A percentile compares a stretch with the other conserved stretches of the same genome.
Evolutionary conservation across 176 grass and related monocot species (phyloP).

Genomic region (Oryza australiensis): DNA sequence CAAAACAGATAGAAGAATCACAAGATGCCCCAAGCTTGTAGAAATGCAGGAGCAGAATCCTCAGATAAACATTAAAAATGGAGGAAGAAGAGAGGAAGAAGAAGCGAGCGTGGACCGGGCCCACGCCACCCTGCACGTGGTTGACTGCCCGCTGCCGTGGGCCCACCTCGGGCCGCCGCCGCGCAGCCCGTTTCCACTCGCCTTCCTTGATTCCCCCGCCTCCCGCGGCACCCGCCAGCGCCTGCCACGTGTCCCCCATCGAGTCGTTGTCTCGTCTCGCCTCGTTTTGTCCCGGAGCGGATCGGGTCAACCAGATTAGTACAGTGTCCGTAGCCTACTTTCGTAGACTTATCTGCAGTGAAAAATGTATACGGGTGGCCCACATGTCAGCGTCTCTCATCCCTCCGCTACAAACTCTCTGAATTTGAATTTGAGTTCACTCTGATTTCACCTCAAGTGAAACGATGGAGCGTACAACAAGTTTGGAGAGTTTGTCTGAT

Average conservation of each 20-base stretch:
- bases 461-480: background rate
- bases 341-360: background rate
- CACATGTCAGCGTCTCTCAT: background rate
- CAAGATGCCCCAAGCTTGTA: too few species aligned
- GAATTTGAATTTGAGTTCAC: background rate
- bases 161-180: slow-evolving; percentile 17
- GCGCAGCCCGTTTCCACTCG: slow-evolving; percentile 40
- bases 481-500: background rate
- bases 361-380: background rate
- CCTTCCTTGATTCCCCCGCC: slow-evolving; percentile 9
- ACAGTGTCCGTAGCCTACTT: background rate
- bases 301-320: background rate
- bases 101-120: background rate
- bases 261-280: background rate
- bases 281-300: background rate
- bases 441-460: background rate
- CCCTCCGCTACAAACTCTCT: background rate
- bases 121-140: background rate
- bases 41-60: too few species aligned
- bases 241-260: background rate
- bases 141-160: background rate
- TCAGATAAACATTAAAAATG: background rate
- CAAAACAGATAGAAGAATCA: too few species aligned
- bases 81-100: background rate
- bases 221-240: background rate